Evolutionary conservation across 129 eudicot species (phyloP), one percentile per base, ranked within the genome.

Genomic region (Lonicera japonica): DNA sequence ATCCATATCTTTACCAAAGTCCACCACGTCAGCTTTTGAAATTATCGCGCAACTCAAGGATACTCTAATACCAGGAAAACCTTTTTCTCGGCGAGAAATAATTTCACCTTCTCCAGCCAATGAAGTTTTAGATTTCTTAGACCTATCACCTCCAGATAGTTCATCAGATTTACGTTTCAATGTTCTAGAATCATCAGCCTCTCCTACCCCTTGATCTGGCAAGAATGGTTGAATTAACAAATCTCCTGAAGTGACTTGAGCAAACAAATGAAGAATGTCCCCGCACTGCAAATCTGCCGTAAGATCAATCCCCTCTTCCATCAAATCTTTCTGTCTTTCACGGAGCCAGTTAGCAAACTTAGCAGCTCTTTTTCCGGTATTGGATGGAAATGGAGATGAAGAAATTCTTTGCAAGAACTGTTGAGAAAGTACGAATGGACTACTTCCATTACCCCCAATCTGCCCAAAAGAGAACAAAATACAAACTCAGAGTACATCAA

Each of bases 141-240:
- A 19, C 58, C 11, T 72, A 11, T 76, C 86, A 43, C 66, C 67
- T 47, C 69, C 68, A 90, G 61, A 25, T 15, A 3, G 29, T 17
- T 17, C 6, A 54, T 73, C 84, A 41, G 38, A 64, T 69, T 82
- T 87, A 38, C 81, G 85, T 76, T 87, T 92, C 12, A 76, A 79
- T 47, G 72, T 76, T 77, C 82, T 85, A 22, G 69, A 80, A 63
- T 87, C 95, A 69, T 80, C 95, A 5, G 76, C 77, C 76, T 85
- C 96, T 61, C 96, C 96, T 76, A 92, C 83, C 54, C 99, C 95
- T 66, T 85, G 89, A 56, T 76, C 75, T 16, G 99, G 99, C 73
- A 92, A 67, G 60, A 71, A 67, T 40, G 99, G 95, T 38, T 70
- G 64, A 65, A 92, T 46, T 13, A 82, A 67, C 60, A 87, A 22